A percentile compares a stretch with the other conserved stretches of the same genome.
Conservation (phyloP, 2,329 filamentous ascomycete genomes). For the Fusarium graminum region DNA sequence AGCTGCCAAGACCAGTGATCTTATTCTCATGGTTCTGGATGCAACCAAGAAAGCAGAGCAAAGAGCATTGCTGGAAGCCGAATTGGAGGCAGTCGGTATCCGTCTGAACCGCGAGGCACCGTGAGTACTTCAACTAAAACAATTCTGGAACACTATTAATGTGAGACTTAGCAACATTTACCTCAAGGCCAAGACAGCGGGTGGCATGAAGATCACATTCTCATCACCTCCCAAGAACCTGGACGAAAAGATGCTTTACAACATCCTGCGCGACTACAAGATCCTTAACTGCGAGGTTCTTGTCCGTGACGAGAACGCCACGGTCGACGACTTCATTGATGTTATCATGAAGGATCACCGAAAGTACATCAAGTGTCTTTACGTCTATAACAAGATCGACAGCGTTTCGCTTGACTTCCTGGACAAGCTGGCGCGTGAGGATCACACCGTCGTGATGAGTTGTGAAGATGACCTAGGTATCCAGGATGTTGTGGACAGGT, state of each 20-base stretch:
- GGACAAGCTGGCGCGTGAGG: constrained; percentile 90
- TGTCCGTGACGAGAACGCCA: constrained; percentile 92
- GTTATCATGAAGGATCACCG: constrained; percentile 99
- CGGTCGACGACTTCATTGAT: constrained; percentile 98
- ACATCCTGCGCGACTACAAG: constrained; percentile 98
- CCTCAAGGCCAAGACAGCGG: constrained; percentile 93
- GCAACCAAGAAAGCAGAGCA: constrained; percentile 98
- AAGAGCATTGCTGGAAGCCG: constrained; percentile 86
- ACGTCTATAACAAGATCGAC: constrained; percentile 99
- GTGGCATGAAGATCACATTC: constrained; percentile 99
- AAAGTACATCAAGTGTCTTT: constrained; percentile 95
- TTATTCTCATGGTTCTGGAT: constrained; percentile 97
- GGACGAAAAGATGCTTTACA: constrained; percentile 98
- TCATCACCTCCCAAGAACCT: constrained; percentile 87
- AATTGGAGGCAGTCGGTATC: constrained; percentile 95
- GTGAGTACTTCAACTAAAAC: constrained; percentile 61
- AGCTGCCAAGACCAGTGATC: constrained; percentile 96
- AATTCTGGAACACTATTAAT: constrained; percentile 30
- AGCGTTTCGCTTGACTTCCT: constrained; percentile 93
- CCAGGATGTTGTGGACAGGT: constrained; percentile 91
- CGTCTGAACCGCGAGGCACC: constrained; percentile 91
- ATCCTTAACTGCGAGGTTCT: constrained; percentile 98
- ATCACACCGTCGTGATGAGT: constrained; percentile 95
- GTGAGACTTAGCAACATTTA: constrained; percentile 83
- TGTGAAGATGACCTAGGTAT: constrained; percentile 96